Base-by-base conservation (phyloP, 306 rosid genomes). In the Gleditsia sinensis region DNA sequence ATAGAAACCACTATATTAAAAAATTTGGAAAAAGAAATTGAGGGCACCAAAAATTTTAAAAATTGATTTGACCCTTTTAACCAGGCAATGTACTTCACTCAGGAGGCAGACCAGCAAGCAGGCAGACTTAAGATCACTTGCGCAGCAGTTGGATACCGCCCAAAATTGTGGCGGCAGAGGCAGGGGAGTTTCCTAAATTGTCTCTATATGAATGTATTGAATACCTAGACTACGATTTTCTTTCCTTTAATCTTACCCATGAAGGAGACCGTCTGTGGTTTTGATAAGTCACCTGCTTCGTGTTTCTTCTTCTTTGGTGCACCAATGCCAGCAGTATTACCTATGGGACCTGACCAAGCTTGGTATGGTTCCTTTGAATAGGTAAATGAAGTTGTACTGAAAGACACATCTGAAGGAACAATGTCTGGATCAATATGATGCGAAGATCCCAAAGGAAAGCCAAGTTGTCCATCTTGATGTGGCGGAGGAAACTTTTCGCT, bases 401-500 rank as follows among this genome's bases (percentile, higher is more conserved):
- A 86, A n/a, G 94, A 71, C 66, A 84, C 84, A 43, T 86, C 94
- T 16, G 81, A 75, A 75, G 96, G 98, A 81, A 89, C 90, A 21
- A 51, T 37, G 40, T 92, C 84, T 59, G 96, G 97, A 85, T 92
- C 94, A 25, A 92, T 78, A 68, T 90, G 98, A 51, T 86, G 88
- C 16, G 98, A 92, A 59, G 92, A 77, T 65, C 96, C 96, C 84
- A 91, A 75, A 33, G 94, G 90, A 75, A 75, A 83, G 21, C 97
- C 97, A 49, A 92, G 88, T 21, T 92, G 92, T 65, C 94, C 98
- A 37, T 92, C 98, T 74, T 92, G 94, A 79, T 92, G 94, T 0
- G 96, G 98, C 1, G 98, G 98, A 81, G 98, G 98, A 63, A 92
- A 92, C 84, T 92, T 92, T 78, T 92, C 96, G 51, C 98, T 92